Evolutionary conservation across 148 eudicot species (phyloP).

Genomic region (Vaccinium macrocarpon): DNA sequence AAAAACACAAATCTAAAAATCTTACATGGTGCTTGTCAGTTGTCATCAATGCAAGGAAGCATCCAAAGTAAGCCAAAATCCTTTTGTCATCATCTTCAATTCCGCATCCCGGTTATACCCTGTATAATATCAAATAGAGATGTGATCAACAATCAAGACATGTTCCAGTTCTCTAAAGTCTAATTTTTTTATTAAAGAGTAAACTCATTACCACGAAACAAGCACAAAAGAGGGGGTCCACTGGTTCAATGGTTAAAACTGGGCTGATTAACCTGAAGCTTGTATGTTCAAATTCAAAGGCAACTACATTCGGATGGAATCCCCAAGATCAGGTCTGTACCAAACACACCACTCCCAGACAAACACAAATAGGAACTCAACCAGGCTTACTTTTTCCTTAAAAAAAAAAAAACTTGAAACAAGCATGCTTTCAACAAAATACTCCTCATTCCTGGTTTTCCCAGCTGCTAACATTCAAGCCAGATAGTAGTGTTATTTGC

Average conservation of each 20-base stretch:
- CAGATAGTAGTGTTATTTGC: neutral
- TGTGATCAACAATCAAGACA: neutral
- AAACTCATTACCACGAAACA: neutral
- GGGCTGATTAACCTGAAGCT: neutral
- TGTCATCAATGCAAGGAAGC: neutral
- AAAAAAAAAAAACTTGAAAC: neutral
- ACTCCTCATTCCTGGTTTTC: neutral
- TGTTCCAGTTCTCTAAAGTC: neutral
- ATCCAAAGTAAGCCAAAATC: neutral
- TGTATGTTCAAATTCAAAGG: neutral
- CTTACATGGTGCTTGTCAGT: neutral
- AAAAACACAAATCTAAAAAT: neutral
- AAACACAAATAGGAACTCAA: neutral
- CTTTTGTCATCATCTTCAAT: neutral
- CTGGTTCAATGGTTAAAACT: neutral
- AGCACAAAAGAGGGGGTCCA: neutral
- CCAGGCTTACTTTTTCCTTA: neutral
- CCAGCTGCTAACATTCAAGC: neutral
- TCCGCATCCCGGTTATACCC: neutral
- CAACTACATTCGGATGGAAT: neutral
- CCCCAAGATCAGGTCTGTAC: neutral
- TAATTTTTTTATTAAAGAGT: neutral
- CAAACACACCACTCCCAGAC: neutral
- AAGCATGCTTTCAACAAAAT: neutral
- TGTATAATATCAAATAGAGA: no score